Evolutionary conservation across 192 early-diverging fungal genomes (phyloP).

Genomic region (Geosiphon pyriformis): DNA sequence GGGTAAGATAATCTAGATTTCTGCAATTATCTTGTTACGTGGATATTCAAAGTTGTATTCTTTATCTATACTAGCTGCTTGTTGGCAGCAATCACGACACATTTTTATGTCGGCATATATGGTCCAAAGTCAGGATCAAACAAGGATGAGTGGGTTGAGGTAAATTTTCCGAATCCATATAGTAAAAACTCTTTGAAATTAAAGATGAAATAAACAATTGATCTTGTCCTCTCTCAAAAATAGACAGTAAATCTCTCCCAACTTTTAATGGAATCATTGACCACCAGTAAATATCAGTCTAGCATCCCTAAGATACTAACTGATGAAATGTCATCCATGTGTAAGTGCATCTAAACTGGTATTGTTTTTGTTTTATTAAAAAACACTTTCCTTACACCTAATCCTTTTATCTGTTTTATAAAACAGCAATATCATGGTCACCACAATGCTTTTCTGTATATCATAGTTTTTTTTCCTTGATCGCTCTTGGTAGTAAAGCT

Average conservation of each 20-base stretch:
- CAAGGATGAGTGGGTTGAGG: conserved; percentile 14
- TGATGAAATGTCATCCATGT: conserved; percentile 9
- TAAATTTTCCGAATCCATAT: background rate
- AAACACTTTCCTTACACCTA: conserved; percentile 1
- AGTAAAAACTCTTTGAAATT: too few species aligned
- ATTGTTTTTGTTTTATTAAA: background rate
- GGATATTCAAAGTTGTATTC: background rate
- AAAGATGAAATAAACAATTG: too few species aligned
- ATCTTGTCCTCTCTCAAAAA: background rate
- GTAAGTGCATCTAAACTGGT: too few species aligned
- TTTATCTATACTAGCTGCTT: conserved; percentile 4
- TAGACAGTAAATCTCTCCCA: conserved; percentile 14
- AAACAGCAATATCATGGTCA: conserved; percentile 19
- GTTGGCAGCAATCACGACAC: conserved; percentile 19
- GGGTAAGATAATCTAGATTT: background rate
- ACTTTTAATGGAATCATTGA: background rate
- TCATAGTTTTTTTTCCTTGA: conserved; percentile 10
- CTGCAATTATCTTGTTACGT: background rate
- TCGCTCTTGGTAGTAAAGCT: conserved; percentile 23
- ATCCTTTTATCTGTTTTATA: background rate
- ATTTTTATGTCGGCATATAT: conserved; percentile 21
- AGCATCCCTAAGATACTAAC: background rate
- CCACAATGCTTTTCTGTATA: conserved; percentile 6
- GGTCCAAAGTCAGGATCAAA: background rate
- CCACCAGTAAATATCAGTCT: background rate